A percentile compares a stretch with the other conserved stretches of the same genome.
Conservation (phyloP, 2,329 filamentous ascomycete genomes). For the Trematosphaeria pertusa region DNA sequence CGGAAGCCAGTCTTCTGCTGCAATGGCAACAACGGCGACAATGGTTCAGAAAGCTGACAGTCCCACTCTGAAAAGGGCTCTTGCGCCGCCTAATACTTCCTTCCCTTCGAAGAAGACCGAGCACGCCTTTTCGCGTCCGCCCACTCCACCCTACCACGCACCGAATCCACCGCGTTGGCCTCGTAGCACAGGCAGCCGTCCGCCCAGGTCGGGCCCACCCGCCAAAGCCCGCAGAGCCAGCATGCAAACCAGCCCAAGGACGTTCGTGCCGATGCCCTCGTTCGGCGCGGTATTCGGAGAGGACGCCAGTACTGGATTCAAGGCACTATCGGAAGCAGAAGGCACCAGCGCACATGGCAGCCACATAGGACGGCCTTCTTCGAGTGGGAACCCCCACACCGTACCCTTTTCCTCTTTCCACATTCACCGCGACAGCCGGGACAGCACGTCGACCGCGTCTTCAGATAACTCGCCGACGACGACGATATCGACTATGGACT, state of each 20-base stretch:
- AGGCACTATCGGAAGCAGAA: conserved; percentile 52
- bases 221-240: conserved; percentile 29
- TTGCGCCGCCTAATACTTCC: conserved; percentile 43
- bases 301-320: conserved; percentile 56
- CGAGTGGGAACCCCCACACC: conserved; percentile 42
- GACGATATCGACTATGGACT: conserved; percentile 90
- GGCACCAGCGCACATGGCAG: conserved; percentile 34
- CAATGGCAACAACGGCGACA: conserved; percentile 36
- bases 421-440: conserved; percentile 70
- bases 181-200: conserved; percentile 22
- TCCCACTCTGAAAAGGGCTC: conserved; percentile 43
- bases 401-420: conserved; percentile 58
- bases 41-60: conserved; percentile 43
- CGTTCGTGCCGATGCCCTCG: conserved; percentile 66
- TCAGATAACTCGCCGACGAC: conserved; percentile 95
- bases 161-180: conserved; percentile 21
- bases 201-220: conserved; percentile 25
- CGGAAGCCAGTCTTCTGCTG: conserved; percentile 5
- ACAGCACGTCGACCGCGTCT: conserved; percentile 84
- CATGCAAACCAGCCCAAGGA: conserved; percentile 48
- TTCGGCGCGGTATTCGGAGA: conserved; percentile 79
- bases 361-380: conserved; percentile 41
- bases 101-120: conserved; percentile 40
- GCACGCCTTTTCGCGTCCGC: conserved; percentile 22
- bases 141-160: conserved; percentile 10